A percentile compares a stretch with the other conserved stretches of the same genome.
Evolutionary conservation across 306 rosid species (phyloP).

Genomic region (Lithocarpus polystachyus): DNA sequence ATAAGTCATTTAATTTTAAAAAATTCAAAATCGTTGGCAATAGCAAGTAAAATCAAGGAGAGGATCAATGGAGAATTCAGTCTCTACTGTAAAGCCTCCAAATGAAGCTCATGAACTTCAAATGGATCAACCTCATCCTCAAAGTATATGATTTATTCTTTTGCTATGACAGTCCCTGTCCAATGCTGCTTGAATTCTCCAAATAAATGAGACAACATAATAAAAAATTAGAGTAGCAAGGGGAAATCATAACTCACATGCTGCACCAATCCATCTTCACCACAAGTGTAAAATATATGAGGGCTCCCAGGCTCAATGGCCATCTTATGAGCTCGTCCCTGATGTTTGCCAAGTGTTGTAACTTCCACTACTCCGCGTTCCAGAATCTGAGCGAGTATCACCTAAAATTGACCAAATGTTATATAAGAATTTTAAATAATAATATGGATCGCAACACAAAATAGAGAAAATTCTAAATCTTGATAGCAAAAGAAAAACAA

Average conservation of each 20-base stretch:
- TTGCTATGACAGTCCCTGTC: constrained; percentile 2
- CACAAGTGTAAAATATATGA: constrained; percentile 81
- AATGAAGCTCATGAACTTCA: background rate
- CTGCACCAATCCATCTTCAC: constrained; percentile 94
- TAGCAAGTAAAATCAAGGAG: background rate
- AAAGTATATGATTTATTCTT: background rate
- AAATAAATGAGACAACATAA: background rate
- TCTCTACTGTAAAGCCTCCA: background rate
- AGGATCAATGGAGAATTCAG: background rate
- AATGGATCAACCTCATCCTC: background rate
- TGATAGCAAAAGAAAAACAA: background rate
- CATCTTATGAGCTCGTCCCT: constrained; percentile 84
- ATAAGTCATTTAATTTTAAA: background rate
- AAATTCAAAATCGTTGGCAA: background rate
- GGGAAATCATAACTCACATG: constrained; percentile 63
- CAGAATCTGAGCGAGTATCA: constrained; percentile 68
- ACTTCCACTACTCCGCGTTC: constrained; percentile 56
- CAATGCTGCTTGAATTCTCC: background rate
- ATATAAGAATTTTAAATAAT: background rate
- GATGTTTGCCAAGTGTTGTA: constrained; percentile 55
- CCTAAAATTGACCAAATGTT: constrained; percentile 50
- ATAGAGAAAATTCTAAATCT: background rate
- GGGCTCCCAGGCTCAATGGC: constrained; percentile 98
- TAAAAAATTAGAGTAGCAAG: constrained; percentile 12
- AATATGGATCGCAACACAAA: too few species aligned